Percentiles rank a stretch among this genome's conserved stretches.
Evolutionary conservation across 2,329 filamentous ascomycete species (phyloP).

Genomic region (Colletotrichum sp.): DNA sequence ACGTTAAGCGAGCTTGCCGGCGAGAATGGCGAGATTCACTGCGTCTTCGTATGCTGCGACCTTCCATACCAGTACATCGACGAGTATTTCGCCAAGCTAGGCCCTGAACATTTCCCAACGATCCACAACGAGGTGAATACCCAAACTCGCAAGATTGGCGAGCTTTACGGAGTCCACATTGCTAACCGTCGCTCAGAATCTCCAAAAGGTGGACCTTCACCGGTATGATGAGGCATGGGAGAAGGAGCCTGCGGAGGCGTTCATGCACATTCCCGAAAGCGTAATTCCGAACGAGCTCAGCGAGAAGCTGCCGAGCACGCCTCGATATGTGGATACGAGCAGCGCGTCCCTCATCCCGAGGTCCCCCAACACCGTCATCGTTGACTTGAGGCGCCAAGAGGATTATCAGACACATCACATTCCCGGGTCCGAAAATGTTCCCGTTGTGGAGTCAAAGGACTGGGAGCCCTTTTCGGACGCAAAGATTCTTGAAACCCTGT

Average conservation of each 20-base stretch:
- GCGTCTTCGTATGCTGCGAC: constrained; percentile 67
- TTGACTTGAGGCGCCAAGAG: constrained; percentile 47
- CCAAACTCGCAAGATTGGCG: background rate
- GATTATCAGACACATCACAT: constrained; percentile 50
- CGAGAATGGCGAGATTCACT: constrained; percentile 50
- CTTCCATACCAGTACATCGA: constrained; percentile 67
- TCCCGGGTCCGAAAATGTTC: constrained; percentile 48
- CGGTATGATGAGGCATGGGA: constrained; percentile 63
- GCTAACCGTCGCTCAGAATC: constrained; percentile 37
- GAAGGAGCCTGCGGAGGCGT: constrained; percentile 40
- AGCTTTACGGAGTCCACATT: background rate
- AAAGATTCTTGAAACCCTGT: constrained; percentile 45
- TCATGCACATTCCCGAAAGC: constrained; percentile 26
- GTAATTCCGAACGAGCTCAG: background rate
- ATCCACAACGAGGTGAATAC: constrained; percentile 46
- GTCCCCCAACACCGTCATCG: constrained; percentile 35
- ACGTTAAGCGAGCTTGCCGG: constrained; percentile 48
- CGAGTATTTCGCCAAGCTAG: constrained; percentile 64
- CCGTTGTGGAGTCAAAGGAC: constrained; percentile 40
- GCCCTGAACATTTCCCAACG: constrained; percentile 49
- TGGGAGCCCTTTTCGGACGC: constrained; percentile 53
- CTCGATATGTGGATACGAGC: background rate
- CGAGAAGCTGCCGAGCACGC: background rate
- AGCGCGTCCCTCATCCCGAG: background rate
- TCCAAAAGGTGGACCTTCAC: constrained; percentile 55